Percentiles rank a stretch among this genome's conserved stretches.
phyloP scores from a whole-genome alignment of 2,329 filamentous ascomycete genomes.

The Pezizomycotina sp. region DNA sequence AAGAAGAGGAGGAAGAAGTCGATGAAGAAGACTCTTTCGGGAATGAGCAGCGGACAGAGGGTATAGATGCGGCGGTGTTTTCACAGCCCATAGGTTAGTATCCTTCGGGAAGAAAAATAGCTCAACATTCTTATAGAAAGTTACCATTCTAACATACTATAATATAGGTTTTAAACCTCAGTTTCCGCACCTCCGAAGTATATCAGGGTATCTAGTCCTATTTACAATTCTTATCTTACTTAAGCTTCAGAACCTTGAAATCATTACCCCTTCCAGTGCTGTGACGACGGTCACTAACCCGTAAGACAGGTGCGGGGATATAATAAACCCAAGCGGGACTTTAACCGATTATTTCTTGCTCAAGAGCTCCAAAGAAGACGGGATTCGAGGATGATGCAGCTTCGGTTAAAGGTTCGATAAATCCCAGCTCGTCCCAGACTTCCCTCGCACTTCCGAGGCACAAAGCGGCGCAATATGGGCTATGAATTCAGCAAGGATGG shows the following conservation, averaged over 20 bases:
- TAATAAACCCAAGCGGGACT: conserved; percentile 66
- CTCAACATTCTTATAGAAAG: too few species aligned
- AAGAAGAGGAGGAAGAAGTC: conserved; percentile 28
- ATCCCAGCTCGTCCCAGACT: conserved; percentile 23
- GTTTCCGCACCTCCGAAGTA: conserved; percentile 77
- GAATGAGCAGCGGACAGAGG: conserved; percentile 52
- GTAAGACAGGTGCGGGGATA: conserved; percentile 48
- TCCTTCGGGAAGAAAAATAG: conserved; percentile 42
- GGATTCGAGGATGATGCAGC: conserved; percentile 17
- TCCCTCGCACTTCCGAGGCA: conserved; percentile 20
- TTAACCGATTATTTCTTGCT: conserved; percentile 75
- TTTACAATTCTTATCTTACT: background rate
- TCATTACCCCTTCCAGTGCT: too few species aligned
- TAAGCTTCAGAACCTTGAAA: too few species aligned
- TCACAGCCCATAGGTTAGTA: conserved; percentile 57
- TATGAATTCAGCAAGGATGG: conserved; percentile 81
- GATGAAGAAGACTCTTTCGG: conserved; percentile 51
- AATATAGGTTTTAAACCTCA: conserved; percentile 76
- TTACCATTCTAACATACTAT: too few species aligned
- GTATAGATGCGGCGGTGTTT: conserved; percentile 68
- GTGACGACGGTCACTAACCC: conserved; percentile 4
- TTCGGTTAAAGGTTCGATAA: conserved; percentile 30
- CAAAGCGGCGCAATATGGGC: conserved; percentile 65
- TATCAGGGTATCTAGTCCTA: conserved; percentile 39
- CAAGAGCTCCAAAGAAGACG: conserved; percentile 59